phyloP scores from a whole-genome alignment of 805 yeast genomes.

The Huiozyma naganishii region DNA sequence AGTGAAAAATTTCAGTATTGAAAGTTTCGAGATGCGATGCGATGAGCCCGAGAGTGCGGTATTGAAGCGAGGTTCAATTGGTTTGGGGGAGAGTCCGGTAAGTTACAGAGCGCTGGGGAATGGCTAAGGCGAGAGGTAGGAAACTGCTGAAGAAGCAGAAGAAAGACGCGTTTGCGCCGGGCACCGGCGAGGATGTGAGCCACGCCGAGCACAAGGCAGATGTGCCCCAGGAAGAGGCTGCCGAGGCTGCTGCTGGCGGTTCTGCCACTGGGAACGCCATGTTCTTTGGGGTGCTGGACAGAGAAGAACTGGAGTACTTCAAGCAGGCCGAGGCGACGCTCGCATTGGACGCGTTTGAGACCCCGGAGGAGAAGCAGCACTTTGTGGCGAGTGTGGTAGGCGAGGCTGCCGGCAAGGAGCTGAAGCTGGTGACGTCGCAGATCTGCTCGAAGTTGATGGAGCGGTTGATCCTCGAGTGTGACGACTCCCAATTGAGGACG shows the following conservation, averaged over 20 bases:
- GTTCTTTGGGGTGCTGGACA: constrained; percentile 80
- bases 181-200: constrained; percentile 4
- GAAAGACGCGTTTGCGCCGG: constrained; percentile 15
- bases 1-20: constrained; percentile 1
- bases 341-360: constrained; percentile 66
- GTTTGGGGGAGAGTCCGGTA: too few relatives aligned
- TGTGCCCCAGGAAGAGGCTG: constrained; percentile 2
- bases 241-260: too few relatives aligned
- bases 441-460: constrained; percentile 91
- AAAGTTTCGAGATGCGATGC: constrained; percentile 11
- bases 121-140: constrained; percentile 34
- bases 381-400: constrained; percentile 72
- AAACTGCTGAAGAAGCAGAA: constrained; percentile 26
- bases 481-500: constrained; percentile 51
- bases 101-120: background rate
- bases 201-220: constrained; percentile 2
- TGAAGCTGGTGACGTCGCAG: constrained; percentile 86
- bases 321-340: constrained; percentile 84
- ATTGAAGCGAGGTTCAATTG: background rate
- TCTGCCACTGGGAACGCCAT: constrained; percentile 27
- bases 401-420: constrained; percentile 80
- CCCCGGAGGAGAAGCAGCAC: constrained; percentile 58
- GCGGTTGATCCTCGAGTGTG: constrained; percentile 60
- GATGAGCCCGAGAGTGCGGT: constrained; percentile 7
- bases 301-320: constrained; percentile 81